Base-by-base conservation (phyloP, 208 protist species). In the Trypanosoma lewisi region DNA sequence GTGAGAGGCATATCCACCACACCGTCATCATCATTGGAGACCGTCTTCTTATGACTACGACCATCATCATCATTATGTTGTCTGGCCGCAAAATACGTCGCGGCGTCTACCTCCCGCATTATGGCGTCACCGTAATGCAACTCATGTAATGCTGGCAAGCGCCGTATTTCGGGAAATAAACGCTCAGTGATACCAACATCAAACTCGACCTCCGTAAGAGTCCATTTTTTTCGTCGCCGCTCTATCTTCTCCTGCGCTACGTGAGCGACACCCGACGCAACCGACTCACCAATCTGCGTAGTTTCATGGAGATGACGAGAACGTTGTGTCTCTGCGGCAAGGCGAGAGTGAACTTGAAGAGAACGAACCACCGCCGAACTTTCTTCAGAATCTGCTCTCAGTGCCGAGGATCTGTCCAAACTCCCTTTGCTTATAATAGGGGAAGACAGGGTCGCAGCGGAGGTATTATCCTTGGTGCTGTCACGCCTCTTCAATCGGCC, bases 111-210 rank as follows among this genome's bases (percentile, higher is more conserved):
- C 55, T 95, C 89, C 4, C 77, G 82, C 72, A 91, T 80, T 33
- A 82, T 61, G 25, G 84, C 75, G 44, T 95, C 89, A 23, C 86
- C 78, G 57, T 88, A 92, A 72, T 95, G 89, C 30, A 93, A 51
- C 42, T 95, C 89, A 49, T 93, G 85, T 71, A 95, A 66, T 31
- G 77, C 79, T 0, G 83, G 47, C 49, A 93, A 69, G 25, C 89
- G 81, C 21, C 75, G 71, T 50, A 95, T 61, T 63, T 90, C 78
- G 1, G 83, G 83, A 58, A 91, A 78, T 2, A 95, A 65, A 19
- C 89, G 78, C 56, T 95, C 85, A 25, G 89, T 91, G 36, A 92
- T 80, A 2, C 89, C 86, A 1, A 81, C 78, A 21, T 78, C 72
- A 61, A 90, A 91, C 73, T 95, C 85, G 7, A 67, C 59, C 30